phyloP scores from a whole-genome alignment of 352 stramenopile genomes.

The Phytophthora fragariae region DNA sequence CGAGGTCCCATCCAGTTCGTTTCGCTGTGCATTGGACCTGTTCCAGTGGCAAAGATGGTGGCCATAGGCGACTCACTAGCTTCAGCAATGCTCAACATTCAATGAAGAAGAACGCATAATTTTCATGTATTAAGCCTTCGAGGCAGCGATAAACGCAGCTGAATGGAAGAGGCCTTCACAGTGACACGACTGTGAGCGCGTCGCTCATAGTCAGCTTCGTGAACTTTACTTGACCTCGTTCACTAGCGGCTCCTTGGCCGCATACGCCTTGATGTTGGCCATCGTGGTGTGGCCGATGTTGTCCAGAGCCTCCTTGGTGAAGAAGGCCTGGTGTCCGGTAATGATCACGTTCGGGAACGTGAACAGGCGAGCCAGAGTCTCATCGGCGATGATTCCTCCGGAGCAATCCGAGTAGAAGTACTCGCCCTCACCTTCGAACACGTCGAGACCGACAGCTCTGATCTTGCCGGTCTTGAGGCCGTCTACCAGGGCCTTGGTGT shows the following conservation, averaged over 20 bases:
- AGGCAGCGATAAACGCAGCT: background rate
- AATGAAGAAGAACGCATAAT: constrained; percentile 26
- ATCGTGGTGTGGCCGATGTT: constrained; percentile 77
- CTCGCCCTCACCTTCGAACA: constrained; percentile 81
- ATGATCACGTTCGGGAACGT: constrained; percentile 85
- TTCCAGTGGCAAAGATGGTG: constrained; percentile 27
- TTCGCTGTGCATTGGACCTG: constrained; percentile 34
- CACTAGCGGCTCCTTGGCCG: constrained; percentile 44
- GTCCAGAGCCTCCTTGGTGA: constrained; percentile 77
- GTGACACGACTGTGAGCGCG: background rate
- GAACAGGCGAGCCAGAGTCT: constrained; percentile 72
- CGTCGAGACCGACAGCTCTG: constrained; percentile 78
- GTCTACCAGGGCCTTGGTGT: constrained; percentile 81
- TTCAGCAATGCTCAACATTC: constrained; percentile 27
- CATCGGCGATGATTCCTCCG: constrained; percentile 63
- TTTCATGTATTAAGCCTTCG: constrained; percentile 9
- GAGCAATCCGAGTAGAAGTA: constrained; percentile 84
- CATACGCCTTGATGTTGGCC: constrained; percentile 70
- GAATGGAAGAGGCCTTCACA: constrained; percentile 18
- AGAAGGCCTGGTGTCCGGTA: constrained; percentile 84
- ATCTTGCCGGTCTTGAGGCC: constrained; percentile 86
- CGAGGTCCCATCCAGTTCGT: constrained; percentile 44
- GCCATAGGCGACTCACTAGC: constrained; percentile 36
- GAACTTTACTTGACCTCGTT: constrained; percentile 63
- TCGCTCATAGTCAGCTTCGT: constrained; percentile 12